phyloP scores from a whole-genome alignment of 495 filamentous ascomycete species.

The Parachaetomium inaequale region DNA sequence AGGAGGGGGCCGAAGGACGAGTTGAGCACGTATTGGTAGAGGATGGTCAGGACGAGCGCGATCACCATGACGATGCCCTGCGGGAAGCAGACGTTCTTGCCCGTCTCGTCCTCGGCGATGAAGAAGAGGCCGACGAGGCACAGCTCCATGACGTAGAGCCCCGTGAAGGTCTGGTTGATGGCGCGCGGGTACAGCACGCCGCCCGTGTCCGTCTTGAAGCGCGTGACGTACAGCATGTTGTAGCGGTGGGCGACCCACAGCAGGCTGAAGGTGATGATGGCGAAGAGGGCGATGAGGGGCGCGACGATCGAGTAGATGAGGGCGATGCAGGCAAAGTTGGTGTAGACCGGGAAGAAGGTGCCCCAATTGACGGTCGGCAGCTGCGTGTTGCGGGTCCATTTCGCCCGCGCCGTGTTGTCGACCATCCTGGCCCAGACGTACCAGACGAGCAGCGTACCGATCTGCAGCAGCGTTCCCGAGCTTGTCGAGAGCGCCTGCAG shows the following conservation, averaged over 20 bases:
- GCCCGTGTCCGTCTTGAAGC: constrained; percentile 87
- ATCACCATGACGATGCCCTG: constrained; percentile 92
- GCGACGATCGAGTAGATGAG: constrained; percentile 89
- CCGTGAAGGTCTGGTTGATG: constrained; percentile 94
- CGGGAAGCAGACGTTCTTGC: constrained; percentile 61
- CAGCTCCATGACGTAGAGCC: constrained; percentile 91
- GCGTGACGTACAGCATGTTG: constrained; percentile 92
- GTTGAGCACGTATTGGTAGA: constrained; percentile 82
- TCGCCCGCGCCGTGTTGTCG: constrained; percentile 83
- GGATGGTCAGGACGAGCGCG: constrained; percentile 61
- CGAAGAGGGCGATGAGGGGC: constrained; percentile 89
- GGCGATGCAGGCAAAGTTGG: constrained; percentile 90
- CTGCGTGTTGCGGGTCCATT: constrained; percentile 79
- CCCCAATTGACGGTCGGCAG: constrained; percentile 84
- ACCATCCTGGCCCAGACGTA: constrained; percentile 73
- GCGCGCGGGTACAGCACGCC: constrained; percentile 89
- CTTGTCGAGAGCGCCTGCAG: constrained; percentile 87
- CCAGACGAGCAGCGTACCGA: constrained; percentile 70
- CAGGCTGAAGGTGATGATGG: constrained; percentile 86
- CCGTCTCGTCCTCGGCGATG: constrained; percentile 62
- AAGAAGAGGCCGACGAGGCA: constrained; percentile 90
- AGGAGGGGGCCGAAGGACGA: constrained; percentile 82
- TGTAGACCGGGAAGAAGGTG: constrained; percentile 91
- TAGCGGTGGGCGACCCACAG: constrained; percentile 97
- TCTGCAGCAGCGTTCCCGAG: constrained; percentile 86